These are phyloP conservation scores for Cercospora berteroae DNA, from an alignment of 2,329 filamentous ascomycete species.

Conservation along the genomic window DNA sequence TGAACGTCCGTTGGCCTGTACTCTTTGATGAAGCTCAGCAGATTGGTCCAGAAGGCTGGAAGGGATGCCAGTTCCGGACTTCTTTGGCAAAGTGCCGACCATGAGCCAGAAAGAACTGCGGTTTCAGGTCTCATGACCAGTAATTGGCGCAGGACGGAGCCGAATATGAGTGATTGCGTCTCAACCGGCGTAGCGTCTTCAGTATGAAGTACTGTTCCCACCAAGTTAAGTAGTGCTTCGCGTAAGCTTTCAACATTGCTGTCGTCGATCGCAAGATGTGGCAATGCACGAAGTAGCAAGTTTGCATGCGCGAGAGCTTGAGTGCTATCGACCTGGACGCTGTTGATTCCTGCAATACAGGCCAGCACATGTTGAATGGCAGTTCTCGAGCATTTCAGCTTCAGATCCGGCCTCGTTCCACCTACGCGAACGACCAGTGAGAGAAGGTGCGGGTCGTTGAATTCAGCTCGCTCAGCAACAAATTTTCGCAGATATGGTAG, in stretches of 20 bases:
- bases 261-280: constrained; percentile 22
- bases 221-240: constrained; percentile 9
- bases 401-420: constrained; percentile 9
- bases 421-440: constrained; percentile 19
- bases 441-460: constrained; percentile 9
- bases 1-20: constrained; percentile 16
- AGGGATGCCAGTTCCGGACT: constrained; percentile 20
- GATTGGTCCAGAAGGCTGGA: constrained; percentile 33
- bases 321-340: neutral
- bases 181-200: neutral
- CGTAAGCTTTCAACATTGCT: constrained; percentile 3
- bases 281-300: constrained; percentile 20
- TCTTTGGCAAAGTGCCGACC: constrained; percentile 23
- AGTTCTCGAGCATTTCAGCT: constrained; percentile 13
- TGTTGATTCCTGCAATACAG: neutral
- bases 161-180: constrained; percentile 23
- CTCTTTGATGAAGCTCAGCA: constrained; percentile 24
- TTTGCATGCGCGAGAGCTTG: constrained; percentile 17
- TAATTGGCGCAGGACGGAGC: constrained; percentile 25
- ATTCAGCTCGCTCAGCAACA: constrained; percentile 55
- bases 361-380: neutral
- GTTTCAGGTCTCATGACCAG: constrained; percentile 12
- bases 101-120: constrained; percentile 11
- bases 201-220: constrained; percentile 18
- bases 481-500: constrained; percentile 83